Conservation (phyloP, 2,329 filamentous ascomycete genomes). For the Boeremia exigua region DNA sequence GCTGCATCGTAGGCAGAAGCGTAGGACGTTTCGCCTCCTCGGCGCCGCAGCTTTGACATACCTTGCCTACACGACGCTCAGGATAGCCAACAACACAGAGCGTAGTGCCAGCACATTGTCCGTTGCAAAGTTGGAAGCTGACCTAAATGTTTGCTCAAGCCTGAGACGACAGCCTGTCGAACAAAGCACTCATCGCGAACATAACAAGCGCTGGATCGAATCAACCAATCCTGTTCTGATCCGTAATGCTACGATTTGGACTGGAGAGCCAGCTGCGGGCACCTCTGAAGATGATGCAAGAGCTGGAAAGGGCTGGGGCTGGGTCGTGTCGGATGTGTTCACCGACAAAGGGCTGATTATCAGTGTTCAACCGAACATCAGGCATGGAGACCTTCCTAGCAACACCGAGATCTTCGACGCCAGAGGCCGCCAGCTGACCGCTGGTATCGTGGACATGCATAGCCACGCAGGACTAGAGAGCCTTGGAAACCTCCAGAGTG, state of each 20-base stretch:
- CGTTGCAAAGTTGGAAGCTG: constrained; percentile 58
- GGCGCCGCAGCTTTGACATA: constrained; percentile 27
- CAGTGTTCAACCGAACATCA: constrained; percentile 57
- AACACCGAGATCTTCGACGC: constrained; percentile 63
- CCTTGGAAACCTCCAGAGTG: constrained; percentile 63
- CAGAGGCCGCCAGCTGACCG: constrained; percentile 66
- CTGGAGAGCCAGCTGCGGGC: constrained; percentile 64
- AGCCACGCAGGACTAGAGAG: constrained; percentile 54
- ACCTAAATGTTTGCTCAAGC: constrained; percentile 63
- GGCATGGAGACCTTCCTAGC: constrained; percentile 20
- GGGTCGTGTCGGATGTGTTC: constrained; percentile 66
- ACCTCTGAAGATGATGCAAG: constrained; percentile 61
- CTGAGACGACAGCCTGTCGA: constrained; percentile 63
- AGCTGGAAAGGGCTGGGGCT: constrained; percentile 65
- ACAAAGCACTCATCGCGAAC: constrained; percentile 61
- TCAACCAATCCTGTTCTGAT: constrained; percentile 67
- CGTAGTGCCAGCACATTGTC: constrained; percentile 52
- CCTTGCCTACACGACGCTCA: constrained; percentile 25
- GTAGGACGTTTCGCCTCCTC: constrained; percentile 26
- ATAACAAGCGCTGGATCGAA: constrained; percentile 66
- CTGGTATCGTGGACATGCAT: constrained; percentile 75
- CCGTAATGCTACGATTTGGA: constrained; percentile 70
- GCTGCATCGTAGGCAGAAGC: constrained; percentile 23
- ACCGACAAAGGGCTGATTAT: constrained; percentile 67
- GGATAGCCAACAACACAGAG: constrained; percentile 24